These are phyloP conservation scores for Plectosphaerella plurivora DNA, from an alignment of 2,329 filamentous ascomycete genomes.

Conservation along the genomic window DNA sequence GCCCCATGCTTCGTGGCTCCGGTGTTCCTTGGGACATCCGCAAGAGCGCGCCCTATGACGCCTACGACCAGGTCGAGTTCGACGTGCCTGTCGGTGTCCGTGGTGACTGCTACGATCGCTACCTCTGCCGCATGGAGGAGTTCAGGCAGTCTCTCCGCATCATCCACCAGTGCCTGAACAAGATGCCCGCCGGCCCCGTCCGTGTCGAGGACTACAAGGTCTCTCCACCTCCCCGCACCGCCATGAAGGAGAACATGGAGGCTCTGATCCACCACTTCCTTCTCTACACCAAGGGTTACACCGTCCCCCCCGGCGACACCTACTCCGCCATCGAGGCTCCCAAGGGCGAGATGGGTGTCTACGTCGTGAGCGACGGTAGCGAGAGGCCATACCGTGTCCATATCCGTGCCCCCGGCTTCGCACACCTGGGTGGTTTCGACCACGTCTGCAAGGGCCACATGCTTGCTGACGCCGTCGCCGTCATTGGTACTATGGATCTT, in stretches of 20 bases:
- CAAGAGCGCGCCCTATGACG: constrained; percentile 95
- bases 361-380: constrained; percentile 89
- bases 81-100: constrained; percentile 95
- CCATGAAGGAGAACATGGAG: constrained; percentile 99
- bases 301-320: constrained; percentile 94
- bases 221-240: constrained; percentile 86
- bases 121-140: constrained; percentile 98
- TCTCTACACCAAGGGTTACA: constrained; percentile 97
- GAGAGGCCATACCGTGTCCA: constrained; percentile 97
- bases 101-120: constrained; percentile 98
- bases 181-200: constrained; percentile 93
- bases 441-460: constrained; percentile 89
- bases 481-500: constrained; percentile 87
- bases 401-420: constrained; percentile 94
- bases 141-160: constrained; percentile 98
- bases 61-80: constrained; percentile 96
- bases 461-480: constrained; percentile 92
- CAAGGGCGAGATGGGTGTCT: constrained; percentile 99
- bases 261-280: constrained; percentile 98
- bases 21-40: constrained; percentile 95
- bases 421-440: constrained; percentile 90
- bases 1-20: constrained; percentile 96
- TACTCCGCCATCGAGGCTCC: constrained; percentile 99
- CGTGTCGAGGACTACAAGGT: constrained; percentile 99
- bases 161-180: constrained; percentile 97